phyloP scores from a whole-genome alignment of 176 grass and related monocot species.

The Oryza australiensis region DNA sequence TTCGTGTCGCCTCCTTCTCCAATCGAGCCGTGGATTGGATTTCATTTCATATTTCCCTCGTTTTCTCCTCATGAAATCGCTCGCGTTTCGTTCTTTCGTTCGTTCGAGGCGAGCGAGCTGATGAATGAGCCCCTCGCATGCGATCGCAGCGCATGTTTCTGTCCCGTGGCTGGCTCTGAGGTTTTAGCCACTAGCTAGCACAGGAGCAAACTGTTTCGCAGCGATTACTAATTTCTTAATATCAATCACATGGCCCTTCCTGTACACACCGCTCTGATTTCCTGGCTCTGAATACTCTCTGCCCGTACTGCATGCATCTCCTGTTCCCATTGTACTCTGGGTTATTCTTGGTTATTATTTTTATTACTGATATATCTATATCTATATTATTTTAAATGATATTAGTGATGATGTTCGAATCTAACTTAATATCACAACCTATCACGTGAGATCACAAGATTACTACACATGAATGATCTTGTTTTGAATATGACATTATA shows the following conservation, averaged over 20 bases:
- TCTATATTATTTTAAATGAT: no score
- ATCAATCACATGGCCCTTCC: slow-evolving; percentile 27
- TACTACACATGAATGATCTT: no score
- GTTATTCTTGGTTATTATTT: no score
- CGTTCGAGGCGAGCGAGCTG: no score
- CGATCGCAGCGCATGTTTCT: not conserved
- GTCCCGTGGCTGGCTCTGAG: slow-evolving; percentile 2
- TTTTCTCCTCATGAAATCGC: not conserved
- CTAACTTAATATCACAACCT: no score
- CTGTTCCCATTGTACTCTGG: slow-evolving; percentile 2
- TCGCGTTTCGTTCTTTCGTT: not conserved
- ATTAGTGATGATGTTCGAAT: no score
- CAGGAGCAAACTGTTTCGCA: slow-evolving; percentile 32
- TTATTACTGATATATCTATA: no score
- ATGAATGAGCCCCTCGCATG: no score
- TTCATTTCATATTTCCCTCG: no score
- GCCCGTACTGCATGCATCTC: slow-evolving; percentile 7
- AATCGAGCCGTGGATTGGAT: not conserved
- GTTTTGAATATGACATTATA: no score
- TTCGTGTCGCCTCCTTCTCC: not conserved
- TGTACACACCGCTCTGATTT: not conserved
- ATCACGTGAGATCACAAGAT: no score
- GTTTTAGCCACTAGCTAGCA: slow-evolving; percentile 24
- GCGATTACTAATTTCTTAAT: not conserved
- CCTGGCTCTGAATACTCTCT: slow-evolving; percentile 5